Percentiles rank a stretch among this genome's conserved stretches.
Conservation (phyloP, 805 yeast species). For the Tetrapisispora arboricola region DNA sequence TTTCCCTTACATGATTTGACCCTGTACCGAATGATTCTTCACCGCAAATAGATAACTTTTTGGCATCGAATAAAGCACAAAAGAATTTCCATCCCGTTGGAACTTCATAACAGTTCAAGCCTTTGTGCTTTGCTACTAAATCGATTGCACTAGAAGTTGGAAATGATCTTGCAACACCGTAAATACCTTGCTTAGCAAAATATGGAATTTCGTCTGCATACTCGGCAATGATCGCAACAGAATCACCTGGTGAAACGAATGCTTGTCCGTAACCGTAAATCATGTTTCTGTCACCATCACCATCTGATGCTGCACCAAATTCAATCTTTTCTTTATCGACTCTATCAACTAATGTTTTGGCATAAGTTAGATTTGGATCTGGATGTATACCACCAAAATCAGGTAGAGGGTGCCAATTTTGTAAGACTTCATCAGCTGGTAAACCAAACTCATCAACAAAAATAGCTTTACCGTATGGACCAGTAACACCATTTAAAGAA, state of each 20-base stretch:
- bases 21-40: slow-evolving; percentile 99
- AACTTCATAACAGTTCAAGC: slow-evolving; percentile 76
- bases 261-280: slow-evolving; percentile 87
- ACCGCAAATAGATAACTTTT: slow-evolving; percentile 91
- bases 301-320: slow-evolving; percentile 98
- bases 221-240: slow-evolving; percentile 95
- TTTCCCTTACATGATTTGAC: slow-evolving; percentile 93
- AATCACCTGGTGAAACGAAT: slow-evolving; percentile 96
- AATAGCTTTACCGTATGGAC: slow-evolving; percentile 84
- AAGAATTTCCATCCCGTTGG: slow-evolving; percentile 99
- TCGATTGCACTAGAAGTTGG: slow-evolving; percentile 95
- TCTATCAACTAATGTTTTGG: slow-evolving; percentile 69
- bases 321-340: slow-evolving; percentile 76
- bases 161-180: slow-evolving; percentile 95
- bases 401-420: slow-evolving; percentile 68
- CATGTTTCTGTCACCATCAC: slow-evolving; percentile 99
- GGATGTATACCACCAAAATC: slow-evolving; percentile 98
- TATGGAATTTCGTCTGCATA: slow-evolving; percentile 83
- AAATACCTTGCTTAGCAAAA: slow-evolving; percentile 72
- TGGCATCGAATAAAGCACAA: slow-evolving; percentile 89
- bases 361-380: slow-evolving; percentile 95
- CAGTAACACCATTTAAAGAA: slow-evolving; percentile 91
- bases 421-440: slow-evolving; percentile 51
- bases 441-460: slow-evolving; percentile 81
- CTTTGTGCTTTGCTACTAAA: slow-evolving; percentile 72